Evolutionary conservation across 2,329 filamentous ascomycete genomes (phyloP).

Genomic region (Ceratocystis destructans): DNA sequence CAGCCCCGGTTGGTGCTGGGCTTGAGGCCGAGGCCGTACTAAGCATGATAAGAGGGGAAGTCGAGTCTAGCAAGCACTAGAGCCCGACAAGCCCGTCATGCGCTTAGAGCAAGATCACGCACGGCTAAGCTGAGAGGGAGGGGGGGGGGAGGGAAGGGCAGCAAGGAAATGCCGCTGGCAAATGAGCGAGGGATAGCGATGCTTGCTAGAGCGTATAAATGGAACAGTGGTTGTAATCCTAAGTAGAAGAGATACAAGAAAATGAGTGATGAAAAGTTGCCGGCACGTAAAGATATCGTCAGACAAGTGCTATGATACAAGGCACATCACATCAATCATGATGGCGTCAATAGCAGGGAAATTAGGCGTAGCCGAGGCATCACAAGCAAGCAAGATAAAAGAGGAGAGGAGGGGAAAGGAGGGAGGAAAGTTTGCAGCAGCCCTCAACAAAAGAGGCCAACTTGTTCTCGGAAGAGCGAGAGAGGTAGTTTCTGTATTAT

Average conservation of each 20-base stretch:
- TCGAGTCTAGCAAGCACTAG: background rate
- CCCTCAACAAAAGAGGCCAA: background rate
- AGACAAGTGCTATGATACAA: constrained; percentile 7
- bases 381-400: background rate
- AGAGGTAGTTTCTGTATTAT: background rate
- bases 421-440: background rate
- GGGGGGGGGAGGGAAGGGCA: background rate
- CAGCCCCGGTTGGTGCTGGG: constrained; percentile 7
- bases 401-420: background rate
- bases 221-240: background rate
- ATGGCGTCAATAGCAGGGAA: constrained; percentile 7
- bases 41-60: constrained; percentile 12
- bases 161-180: background rate
- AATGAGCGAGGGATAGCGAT: background rate
- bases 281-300: background rate
- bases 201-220: background rate
- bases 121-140: background rate
- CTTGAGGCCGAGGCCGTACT: constrained; percentile 6
- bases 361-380: background rate
- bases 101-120: constrained; percentile 1
- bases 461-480: background rate
- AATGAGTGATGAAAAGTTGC: background rate
- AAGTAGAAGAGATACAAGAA: background rate
- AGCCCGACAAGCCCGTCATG: constrained; percentile 5
- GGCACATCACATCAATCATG: constrained; percentile 7